phyloP scores from a whole-genome alignment of 2,329 filamentous ascomycete species.

The Eurotiales sp. region DNA sequence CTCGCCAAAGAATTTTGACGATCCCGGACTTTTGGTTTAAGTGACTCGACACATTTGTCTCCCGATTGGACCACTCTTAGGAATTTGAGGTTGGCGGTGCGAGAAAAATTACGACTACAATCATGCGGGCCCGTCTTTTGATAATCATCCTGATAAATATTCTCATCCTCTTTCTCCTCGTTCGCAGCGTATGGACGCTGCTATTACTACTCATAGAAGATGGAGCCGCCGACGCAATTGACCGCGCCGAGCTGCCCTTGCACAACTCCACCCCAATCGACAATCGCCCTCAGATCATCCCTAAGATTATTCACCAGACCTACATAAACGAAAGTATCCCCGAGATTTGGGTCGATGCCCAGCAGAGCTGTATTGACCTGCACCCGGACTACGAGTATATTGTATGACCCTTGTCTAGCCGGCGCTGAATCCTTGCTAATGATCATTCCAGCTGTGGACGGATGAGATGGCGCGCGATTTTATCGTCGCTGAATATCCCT shows the following conservation, averaged over 20 bases:
- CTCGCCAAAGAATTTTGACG: no score
- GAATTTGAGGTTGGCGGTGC: no score
- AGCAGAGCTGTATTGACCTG: constrained; percentile 62
- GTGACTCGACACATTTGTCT: no score
- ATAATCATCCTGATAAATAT: constrained; percentile 64
- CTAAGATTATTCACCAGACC: constrained; percentile 74
- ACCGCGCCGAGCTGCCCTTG: constrained; percentile 61
- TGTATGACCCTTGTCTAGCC: constrained; percentile 39
- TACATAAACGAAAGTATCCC: constrained; percentile 69
- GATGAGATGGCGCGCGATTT: not conserved
- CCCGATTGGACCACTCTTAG: no score
- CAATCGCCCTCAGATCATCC: constrained; percentile 59
- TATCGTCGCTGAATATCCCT: constrained; percentile 41
- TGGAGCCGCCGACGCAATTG: constrained; percentile 63
- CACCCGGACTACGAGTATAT: constrained; percentile 72
- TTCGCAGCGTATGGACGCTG: constrained; percentile 67
- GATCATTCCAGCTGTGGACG: constrained; percentile 19
- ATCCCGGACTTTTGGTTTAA: no score
- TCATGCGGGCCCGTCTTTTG: constrained; percentile 58
- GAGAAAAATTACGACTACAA: no score
- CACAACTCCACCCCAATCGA: constrained; percentile 59
- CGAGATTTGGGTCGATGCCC: constrained; percentile 60
- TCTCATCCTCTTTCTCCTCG: constrained; percentile 59
- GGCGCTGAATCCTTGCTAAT: not conserved
- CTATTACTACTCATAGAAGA: constrained; percentile 66